Base-by-base conservation (phyloP, 2,329 filamentous ascomycete species). In the Ceratocystis cacaofunesta region DNA sequence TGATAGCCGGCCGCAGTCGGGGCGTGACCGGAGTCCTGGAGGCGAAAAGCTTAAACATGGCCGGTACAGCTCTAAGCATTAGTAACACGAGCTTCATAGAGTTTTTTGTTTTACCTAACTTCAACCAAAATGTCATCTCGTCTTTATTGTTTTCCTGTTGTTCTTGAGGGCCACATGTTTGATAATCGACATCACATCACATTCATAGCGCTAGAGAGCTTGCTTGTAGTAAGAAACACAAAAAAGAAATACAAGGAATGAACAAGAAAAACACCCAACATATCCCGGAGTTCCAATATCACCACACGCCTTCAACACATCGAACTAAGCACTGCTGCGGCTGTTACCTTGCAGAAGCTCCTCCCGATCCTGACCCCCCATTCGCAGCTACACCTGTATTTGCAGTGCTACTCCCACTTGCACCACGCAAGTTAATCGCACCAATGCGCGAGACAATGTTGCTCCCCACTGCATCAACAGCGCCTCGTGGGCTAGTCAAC, bases 391-490 rank as follows among this genome's bases (percentile, higher is more conserved):
- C 58, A n/a, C 55, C 28, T 19, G 25, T 63, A 19, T 62, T 61
- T 10, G 61, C 65, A 6, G 32, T 46, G 61, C 65, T 64, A 36
- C 65, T 67, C 22, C 66, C 66, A 28, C 41, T 50, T 22, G 60
- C 65, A 41, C 82, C 82, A 17, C 87, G 78, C 57, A 95, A 77
- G 72, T 89, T 91, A 68, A 94, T 84, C 66, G 86, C 88, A 5
- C 90, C 90, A 70, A 96, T 94, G 36, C 92, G 82, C 68, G 88
- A 88, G 22, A 95, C 90, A 63, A 96, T 85, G 69, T 92, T 92
- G 74, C 87, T 92, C 0, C 92, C 92, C 0, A 96, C 91, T 0
- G 91, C 92, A 75, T 96, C 92, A 2, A 96, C 92, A 0, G 92
- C 92, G 0, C 92, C 92, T 67, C 91, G 84, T 0, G 94, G 94